A percentile compares a stretch with the other conserved stretches of the same genome.
phyloP scores from a whole-genome alignment of 2,329 filamentous ascomycete genomes.

The Huntiella decipiens region DNA sequence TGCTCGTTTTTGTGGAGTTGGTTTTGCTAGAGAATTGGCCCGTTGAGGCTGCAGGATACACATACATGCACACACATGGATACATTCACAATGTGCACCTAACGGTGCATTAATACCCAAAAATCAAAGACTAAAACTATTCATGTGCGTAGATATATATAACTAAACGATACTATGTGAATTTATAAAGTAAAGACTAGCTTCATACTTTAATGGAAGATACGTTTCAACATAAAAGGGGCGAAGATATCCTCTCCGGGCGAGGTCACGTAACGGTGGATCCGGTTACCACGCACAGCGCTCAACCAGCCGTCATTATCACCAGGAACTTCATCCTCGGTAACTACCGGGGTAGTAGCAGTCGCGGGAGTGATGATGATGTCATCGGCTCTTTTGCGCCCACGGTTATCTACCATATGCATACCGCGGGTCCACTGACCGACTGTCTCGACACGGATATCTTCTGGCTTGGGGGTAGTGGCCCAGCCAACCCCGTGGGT shows the following conservation, averaged over 20 bases:
- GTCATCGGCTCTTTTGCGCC: constrained; percentile 31
- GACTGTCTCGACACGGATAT: constrained; percentile 72
- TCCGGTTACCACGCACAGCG: constrained; percentile 53
- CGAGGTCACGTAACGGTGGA: constrained; percentile 52
- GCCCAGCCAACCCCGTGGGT: constrained; percentile 41
- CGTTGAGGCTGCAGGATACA: no score
- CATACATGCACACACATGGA: neutral
- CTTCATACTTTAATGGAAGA: constrained; percentile 32
- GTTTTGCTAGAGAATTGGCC: no score
- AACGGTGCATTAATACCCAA: constrained; percentile 4
- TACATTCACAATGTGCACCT: neutral
- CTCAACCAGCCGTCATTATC: constrained; percentile 66
- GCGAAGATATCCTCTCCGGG: constrained; percentile 53
- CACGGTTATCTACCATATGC: constrained; percentile 64
- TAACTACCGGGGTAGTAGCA: constrained; percentile 22
- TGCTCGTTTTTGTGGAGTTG: no score
- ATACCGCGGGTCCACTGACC: constrained; percentile 93
- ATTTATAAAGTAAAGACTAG: neutral
- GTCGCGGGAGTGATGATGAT: constrained; percentile 22
- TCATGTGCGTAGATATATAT: neutral
- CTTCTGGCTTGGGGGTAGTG: constrained; percentile 41
- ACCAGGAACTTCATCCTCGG: constrained; percentile 36
- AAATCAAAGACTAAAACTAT: neutral
- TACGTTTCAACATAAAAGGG: constrained; percentile 40
- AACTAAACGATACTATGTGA: neutral